Percentiles rank a stretch among this genome's conserved stretches.
These are phyloP conservation scores for Candida broadrunensis DNA, from an alignment of 805 yeast genomes.

Conservation along the genomic window DNA sequence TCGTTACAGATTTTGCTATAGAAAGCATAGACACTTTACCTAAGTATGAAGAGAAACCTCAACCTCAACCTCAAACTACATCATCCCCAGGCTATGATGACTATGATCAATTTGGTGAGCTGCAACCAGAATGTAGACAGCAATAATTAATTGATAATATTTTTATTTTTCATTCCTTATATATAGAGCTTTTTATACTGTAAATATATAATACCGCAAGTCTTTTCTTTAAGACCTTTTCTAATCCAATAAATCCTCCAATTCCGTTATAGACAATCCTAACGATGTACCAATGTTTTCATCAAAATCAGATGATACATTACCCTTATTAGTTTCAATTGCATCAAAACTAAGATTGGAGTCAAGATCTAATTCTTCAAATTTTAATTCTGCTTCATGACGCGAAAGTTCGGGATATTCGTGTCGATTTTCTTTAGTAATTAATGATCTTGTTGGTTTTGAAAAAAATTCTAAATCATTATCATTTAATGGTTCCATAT, in stretches of 20 bases:
- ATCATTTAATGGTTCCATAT: conserved; percentile 38
- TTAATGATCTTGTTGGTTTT: conserved; percentile 17
- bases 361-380: conserved; percentile 10
- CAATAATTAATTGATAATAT: conserved; percentile 22
- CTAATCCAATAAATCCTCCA: conserved; percentile 34
- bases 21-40: conserved; percentile 26
- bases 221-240: no score
- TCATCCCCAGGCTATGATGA: not conserved
- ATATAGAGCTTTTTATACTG: not conserved
- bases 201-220: no score
- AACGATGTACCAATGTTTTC: conserved; percentile 10
- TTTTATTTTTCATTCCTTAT: no score
- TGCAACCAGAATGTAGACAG: conserved; percentile 25
- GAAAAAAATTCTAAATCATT: conserved; percentile 20
- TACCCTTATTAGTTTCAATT: not conserved
- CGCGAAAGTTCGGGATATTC: conserved; percentile 10
- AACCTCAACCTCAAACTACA: not conserved
- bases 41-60: conserved; percentile 15
- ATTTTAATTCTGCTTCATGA: conserved; percentile 10
- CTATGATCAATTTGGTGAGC: conserved; percentile 7
- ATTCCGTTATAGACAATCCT: conserved; percentile 33
- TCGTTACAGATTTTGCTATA: conserved; percentile 31
- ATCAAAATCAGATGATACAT: conserved; percentile 5
- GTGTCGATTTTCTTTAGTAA: conserved; percentile 14
- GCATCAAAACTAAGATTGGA: conserved; percentile 1